Percentiles rank a stretch among this genome's conserved stretches.
Conservation (phyloP, 2,329 filamentous ascomycete genomes). For the Colletotrichum sp. region DNA sequence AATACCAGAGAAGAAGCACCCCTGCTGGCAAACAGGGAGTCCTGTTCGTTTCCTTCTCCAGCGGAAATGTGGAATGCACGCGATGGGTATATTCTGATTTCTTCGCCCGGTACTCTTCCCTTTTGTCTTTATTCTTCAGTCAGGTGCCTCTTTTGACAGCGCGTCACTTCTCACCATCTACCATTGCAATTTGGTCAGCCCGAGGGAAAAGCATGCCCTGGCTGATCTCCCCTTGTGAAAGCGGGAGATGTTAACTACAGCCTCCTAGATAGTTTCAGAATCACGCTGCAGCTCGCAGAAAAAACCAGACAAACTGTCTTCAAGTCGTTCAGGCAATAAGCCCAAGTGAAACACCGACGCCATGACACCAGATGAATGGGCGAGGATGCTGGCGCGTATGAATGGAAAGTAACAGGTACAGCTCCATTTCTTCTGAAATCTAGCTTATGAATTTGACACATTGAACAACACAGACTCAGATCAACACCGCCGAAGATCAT, state of each 20-base stretch:
- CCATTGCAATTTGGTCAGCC: background rate
- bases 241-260: background rate
- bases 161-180: background rate
- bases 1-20: background rate
- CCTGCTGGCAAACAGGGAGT: background rate
- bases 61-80: background rate
- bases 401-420: background rate
- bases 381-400: background rate
- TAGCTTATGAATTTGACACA: background rate
- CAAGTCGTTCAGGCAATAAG: background rate
- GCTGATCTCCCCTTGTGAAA: background rate
- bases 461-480: background rate
- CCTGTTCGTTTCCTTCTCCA: background rate
- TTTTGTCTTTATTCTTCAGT: background rate
- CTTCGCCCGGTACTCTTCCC: background rate
- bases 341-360: background rate
- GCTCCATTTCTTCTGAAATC: background rate
- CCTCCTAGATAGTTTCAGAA: background rate
- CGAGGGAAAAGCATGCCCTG: background rate
- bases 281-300: background rate
- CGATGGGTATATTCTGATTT: background rate
- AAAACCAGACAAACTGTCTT: background rate
- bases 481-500: background rate
- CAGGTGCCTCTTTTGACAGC: background rate
- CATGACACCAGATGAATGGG: background rate